phyloP scores from a whole-genome alignment of 345 rosid genomes.

The Pistacia atlantica region DNA sequence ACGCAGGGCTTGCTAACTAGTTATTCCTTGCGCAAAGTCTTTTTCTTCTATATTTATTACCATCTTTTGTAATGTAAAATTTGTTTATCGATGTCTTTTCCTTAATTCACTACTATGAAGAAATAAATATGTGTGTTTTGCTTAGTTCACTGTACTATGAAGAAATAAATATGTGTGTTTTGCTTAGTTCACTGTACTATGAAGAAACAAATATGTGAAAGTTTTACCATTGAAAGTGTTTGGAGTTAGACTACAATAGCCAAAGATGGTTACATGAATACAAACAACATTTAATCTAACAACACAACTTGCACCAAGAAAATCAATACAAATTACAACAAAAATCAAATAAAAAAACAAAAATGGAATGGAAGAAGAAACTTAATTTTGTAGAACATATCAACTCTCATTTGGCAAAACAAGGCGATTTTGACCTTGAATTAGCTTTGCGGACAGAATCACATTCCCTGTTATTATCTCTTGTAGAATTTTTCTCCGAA shows the following conservation, averaged over 20 bases:
- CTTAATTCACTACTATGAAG: too few species aligned
- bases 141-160: too few species aligned
- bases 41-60: too few species aligned
- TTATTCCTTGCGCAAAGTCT: too few species aligned
- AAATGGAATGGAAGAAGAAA: not conserved
- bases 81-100: too few species aligned
- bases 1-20: too few species aligned
- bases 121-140: too few species aligned
- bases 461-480: constrained; percentile 83
- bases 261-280: not conserved
- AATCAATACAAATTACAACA: not conserved
- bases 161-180: too few species aligned
- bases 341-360: not conserved
- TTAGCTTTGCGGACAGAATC: constrained; percentile 72
- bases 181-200: too few species aligned
- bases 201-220: too few species aligned
- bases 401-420: constrained; percentile 58
- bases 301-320: not conserved
- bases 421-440: constrained; percentile 81
- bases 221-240: too few species aligned
- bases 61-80: too few species aligned
- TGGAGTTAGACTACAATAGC: not conserved
- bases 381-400: not conserved
- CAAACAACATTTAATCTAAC: not conserved
- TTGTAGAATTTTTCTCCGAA: constrained; percentile 70